Conservation (phyloP, 305 asterid species). For the Fraxinus xanthoxyloides region DNA sequence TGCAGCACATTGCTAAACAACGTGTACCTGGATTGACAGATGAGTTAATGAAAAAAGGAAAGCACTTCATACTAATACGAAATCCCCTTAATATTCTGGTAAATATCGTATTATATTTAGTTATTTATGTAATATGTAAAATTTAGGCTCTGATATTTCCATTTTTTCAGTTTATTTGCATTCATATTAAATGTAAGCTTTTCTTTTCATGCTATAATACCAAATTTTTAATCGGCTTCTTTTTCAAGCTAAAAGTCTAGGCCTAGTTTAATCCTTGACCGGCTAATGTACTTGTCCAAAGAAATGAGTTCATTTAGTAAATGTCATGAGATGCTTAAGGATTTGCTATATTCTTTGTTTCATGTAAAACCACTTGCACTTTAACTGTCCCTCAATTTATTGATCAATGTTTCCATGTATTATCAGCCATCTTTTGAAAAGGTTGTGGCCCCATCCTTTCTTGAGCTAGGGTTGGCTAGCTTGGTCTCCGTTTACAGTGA, state of each 20-base stretch:
- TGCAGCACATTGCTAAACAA: constrained; percentile 92
- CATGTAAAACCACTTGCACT: constrained; percentile 1
- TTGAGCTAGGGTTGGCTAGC: constrained; percentile 62
- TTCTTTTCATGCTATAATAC: background rate
- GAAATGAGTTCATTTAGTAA: background rate
- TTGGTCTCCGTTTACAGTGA: constrained; percentile 62
- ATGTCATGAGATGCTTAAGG: background rate
- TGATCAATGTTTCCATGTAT: constrained; percentile 22
- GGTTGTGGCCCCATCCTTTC: constrained; percentile 61
- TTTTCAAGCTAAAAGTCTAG: background rate
- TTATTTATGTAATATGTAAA: background rate
- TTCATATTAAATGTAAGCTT: background rate
- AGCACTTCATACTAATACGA: constrained; percentile 66
- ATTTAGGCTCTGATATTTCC: background rate
- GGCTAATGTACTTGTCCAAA: background rate
- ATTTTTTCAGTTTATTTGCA: constrained; percentile 10
- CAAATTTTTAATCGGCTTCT: background rate
- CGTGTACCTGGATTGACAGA: constrained; percentile 58
- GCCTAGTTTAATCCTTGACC: background rate
- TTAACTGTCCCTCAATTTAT: constrained; percentile 16
- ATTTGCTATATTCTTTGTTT: background rate
- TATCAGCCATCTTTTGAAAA: constrained; percentile 77
- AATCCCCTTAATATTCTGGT: constrained; percentile 85
- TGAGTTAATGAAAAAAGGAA: constrained; percentile 65
- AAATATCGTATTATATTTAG: constrained; percentile 11